Percentiles rank a stretch among this genome's conserved stretches.
Conservation (phyloP, 164 flowering plant species). For the Liriodendron chinense region DNA sequence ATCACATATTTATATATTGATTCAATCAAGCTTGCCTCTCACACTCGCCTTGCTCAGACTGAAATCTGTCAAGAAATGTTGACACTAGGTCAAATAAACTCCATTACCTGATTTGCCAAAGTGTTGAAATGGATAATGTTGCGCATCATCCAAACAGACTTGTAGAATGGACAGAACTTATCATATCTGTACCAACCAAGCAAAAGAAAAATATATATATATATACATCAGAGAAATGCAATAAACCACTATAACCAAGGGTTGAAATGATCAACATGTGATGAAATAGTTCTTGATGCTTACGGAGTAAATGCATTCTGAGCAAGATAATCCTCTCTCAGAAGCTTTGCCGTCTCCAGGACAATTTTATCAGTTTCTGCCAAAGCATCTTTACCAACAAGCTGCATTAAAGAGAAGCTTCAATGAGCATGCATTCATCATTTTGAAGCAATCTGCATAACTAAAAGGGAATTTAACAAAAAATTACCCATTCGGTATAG, state of each 20-base stretch:
- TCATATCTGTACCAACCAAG: conserved; percentile 61
- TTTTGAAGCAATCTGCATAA: neutral
- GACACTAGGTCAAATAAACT: neutral
- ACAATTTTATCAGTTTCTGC: conserved; percentile 97
- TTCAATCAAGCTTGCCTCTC: neutral
- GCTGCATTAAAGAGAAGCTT: conserved; percentile 46
- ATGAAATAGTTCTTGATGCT: conserved; percentile 23
- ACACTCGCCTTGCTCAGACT: neutral
- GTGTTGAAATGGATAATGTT: conserved; percentile 90
- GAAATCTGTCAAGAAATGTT: neutral
- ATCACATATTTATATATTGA: neutral
- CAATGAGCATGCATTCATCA: neutral
- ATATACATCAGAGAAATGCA: neutral
- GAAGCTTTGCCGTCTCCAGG: conserved; percentile 95
- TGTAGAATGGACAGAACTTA: conserved; percentile 97
- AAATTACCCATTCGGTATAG: too few relatives aligned
- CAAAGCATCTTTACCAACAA: conserved; percentile 98
- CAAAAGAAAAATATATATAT: too few relatives aligned
- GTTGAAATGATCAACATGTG: neutral
- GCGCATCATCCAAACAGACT: conserved; percentile 99
- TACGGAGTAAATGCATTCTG: conserved; percentile 99
- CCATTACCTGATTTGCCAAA: conserved; percentile 91
- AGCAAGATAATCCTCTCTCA: conserved; percentile 98
- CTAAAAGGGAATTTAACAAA: too few relatives aligned
- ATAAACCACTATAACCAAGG: neutral